phyloP scores from a whole-genome alignment of 2,329 filamentous ascomycete genomes.

The Fusarium newnesense region DNA sequence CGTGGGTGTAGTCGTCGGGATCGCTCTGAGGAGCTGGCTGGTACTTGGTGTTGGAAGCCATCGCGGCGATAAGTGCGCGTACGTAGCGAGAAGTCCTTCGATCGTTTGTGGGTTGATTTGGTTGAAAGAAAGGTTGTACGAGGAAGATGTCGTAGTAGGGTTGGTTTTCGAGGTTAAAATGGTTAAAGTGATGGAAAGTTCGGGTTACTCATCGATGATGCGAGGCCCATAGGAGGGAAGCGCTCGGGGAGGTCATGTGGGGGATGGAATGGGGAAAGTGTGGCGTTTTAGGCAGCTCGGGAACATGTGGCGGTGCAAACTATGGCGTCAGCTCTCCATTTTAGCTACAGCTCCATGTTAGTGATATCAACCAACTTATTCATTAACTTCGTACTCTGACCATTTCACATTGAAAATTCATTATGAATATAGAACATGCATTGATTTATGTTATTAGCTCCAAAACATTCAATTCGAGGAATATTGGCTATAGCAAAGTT shows the following conservation, averaged over 20 bases:
- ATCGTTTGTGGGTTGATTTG: not conserved
- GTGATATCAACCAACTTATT: not conserved
- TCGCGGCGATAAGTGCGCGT: conserved; percentile 47
- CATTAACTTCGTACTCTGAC: not conserved
- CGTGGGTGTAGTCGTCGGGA: conserved; percentile 82
- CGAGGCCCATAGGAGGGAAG: conserved; percentile 24
- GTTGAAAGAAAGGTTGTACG: not conserved
- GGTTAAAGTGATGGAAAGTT: conserved; percentile 28
- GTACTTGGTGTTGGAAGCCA: conserved; percentile 85
- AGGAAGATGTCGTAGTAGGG: not conserved
- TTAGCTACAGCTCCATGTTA: not conserved
- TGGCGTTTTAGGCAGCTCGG: conserved; percentile 37
- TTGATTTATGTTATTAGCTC: not conserved
- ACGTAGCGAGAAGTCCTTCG: not conserved
- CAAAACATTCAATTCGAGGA: not conserved
- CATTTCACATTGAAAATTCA: not conserved
- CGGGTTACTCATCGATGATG: conserved; percentile 38
- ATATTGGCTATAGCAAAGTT: not conserved
- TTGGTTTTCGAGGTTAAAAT: conserved; percentile 13
- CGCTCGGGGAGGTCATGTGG: conserved; percentile 39
- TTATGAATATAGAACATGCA: not conserved
- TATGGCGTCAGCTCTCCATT: conserved; percentile 34
- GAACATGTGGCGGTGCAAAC: conserved; percentile 27
- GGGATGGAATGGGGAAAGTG: conserved; percentile 9
- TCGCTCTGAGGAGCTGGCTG: conserved; percentile 85